These are phyloP conservation scores for Gossypium sturtianum DNA, from an alignment of 345 rosid species.

Conservation along the genomic window DNA sequence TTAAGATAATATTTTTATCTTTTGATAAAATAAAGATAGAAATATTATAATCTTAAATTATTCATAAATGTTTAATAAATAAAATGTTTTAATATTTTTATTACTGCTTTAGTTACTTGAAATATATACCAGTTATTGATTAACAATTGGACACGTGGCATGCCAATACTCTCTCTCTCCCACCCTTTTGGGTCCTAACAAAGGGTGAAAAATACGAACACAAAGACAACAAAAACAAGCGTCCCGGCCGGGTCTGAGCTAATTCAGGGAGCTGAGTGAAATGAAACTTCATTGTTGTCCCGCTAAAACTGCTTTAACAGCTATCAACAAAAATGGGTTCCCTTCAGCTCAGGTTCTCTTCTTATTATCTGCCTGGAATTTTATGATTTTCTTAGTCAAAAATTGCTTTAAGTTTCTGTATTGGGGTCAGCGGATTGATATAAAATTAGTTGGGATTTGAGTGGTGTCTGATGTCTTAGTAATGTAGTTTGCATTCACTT, in stretches of 20 bases:
- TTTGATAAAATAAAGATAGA: too few relatives aligned
- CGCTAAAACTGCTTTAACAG: conserved; percentile 11
- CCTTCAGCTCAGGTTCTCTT: conserved; percentile 23
- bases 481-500: not conserved
- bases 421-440: not conserved
- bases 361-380: not conserved
- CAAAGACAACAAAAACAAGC: not conserved
- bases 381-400: not conserved
- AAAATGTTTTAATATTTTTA: too few relatives aligned
- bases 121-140: too few relatives aligned
- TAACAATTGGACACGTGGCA: too few relatives aligned
- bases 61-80: too few relatives aligned
- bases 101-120: too few relatives aligned
- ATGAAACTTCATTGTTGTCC: conserved; percentile 22
- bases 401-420: not conserved
- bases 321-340: conserved; percentile 16
- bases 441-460: not conserved
- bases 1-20: too few relatives aligned
- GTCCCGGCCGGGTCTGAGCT: not conserved
- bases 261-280: not conserved
- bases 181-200: too few relatives aligned
- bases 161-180: too few relatives aligned
- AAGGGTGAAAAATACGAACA: not conserved
- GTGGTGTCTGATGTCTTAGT: not conserved
- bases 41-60: too few relatives aligned